Conservation (phyloP, 225 moss, liverwort and hornwort species). For the Pseudisothecium myosuroides region DNA sequence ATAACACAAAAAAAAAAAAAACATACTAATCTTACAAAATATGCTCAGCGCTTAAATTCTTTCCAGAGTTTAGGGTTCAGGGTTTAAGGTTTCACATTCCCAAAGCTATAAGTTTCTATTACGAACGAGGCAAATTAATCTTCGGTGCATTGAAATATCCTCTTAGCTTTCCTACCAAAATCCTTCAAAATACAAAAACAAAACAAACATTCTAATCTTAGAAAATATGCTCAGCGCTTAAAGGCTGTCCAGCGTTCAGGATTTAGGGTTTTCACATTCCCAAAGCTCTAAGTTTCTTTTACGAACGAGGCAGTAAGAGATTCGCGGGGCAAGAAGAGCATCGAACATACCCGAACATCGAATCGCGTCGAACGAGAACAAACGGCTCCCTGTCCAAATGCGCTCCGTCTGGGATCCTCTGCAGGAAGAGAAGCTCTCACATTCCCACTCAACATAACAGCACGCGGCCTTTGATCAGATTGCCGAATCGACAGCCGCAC, state of each 20-base stretch:
- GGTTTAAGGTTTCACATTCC: not conserved
- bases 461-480: not conserved
- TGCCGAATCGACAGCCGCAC: not conserved
- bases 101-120: not conserved
- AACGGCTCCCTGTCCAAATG: slow-evolving; percentile 8
- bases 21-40: not conserved
- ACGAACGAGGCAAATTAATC: not conserved
- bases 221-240: not conserved
- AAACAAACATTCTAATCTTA: not conserved
- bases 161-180: not conserved
- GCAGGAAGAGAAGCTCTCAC: not conserved
- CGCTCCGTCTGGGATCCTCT: not conserved
- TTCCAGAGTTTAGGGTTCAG: not conserved
- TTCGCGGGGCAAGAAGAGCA: not conserved
- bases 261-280: not conserved
- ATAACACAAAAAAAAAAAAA: too few relatives aligned
- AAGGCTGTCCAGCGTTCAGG: not conserved
- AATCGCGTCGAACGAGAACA: not conserved
- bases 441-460: not conserved
- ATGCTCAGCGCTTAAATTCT: not conserved
- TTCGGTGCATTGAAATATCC: not conserved
- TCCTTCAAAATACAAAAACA: too few relatives aligned
- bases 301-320: not conserved
- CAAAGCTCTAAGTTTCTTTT: not conserved
- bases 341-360: slow-evolving; percentile 7